phyloP scores from a whole-genome alignment of 768 basidiomycete genomes.

The Lyophyllum shimeji region DNA sequence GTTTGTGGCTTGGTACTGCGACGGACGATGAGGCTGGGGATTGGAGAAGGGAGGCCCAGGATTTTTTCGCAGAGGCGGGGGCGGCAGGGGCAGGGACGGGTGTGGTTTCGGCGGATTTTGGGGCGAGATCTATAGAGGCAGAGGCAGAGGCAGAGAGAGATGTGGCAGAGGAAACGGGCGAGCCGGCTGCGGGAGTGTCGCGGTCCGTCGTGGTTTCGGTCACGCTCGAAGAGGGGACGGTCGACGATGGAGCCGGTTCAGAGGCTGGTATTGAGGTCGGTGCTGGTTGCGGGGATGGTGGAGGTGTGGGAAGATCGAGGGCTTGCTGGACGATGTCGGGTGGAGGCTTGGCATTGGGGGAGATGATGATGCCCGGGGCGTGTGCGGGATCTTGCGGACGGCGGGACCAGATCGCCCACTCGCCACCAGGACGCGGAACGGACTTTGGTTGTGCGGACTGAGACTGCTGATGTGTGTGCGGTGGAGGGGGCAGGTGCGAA shows the following conservation, averaged over 20 bases:
- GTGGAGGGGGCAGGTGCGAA: not conserved
- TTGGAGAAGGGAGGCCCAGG: conserved; percentile 75
- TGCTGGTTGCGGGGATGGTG: conserved; percentile 28
- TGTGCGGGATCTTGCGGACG: conserved; percentile 61
- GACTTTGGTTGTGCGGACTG: not conserved
- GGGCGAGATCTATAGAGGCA: not conserved
- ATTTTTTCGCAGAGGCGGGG: conserved; percentile 52
- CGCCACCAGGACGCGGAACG: conserved; percentile 14
- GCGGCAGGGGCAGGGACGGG: conserved; percentile 16
- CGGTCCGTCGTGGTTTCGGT: conserved; percentile 52
- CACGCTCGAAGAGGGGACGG: conserved; percentile 45
- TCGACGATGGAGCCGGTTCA: conserved; percentile 18
- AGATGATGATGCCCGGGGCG: conserved; percentile 74
- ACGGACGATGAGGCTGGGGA: conserved; percentile 31
- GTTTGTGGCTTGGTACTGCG: conserved; percentile 35
- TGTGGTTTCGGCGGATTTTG: not conserved
- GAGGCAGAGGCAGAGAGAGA: conserved; percentile 5
- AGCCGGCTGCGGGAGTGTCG: conserved; percentile 51
- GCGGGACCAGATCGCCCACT: conserved; percentile 73
- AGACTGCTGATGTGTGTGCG: not conserved
- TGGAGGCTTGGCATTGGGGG: conserved; percentile 62
- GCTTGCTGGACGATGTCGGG: conserved; percentile 55
- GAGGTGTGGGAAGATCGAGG: conserved; percentile 52
- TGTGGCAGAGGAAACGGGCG: conserved; percentile 50
- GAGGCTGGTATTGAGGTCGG: not conserved